These are phyloP conservation scores for Xylaria sp. DNA, from an alignment of 495 filamentous ascomycete genomes.

Conservation along the genomic window DNA sequence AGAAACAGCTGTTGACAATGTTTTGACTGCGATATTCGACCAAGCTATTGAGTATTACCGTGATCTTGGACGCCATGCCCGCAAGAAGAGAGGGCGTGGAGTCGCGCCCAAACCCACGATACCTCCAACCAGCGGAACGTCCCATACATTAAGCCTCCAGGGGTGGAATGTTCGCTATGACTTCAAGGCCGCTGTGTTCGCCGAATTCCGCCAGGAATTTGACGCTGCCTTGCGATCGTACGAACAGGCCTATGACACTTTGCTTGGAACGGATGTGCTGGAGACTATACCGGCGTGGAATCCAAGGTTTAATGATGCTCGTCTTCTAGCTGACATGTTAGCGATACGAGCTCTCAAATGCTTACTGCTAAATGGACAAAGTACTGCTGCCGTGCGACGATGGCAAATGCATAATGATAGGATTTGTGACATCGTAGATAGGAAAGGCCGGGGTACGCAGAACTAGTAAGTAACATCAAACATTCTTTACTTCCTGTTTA, in stretches of 20 bases:
- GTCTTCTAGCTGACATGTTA: slow-evolving; percentile 78
- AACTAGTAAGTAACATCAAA: slow-evolving; percentile 58
- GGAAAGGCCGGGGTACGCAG: slow-evolving; percentile 78
- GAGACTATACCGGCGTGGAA: slow-evolving; percentile 88
- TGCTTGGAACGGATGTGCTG: slow-evolving; percentile 81
- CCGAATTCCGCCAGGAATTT: slow-evolving; percentile 90
- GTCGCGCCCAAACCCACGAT: slow-evolving; percentile 79
- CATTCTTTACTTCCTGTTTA: neutral
- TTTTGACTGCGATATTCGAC: slow-evolving; percentile 68
- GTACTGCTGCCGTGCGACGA: slow-evolving; percentile 73
- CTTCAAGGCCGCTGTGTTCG: slow-evolving; percentile 87
- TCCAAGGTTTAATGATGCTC: slow-evolving; percentile 83
- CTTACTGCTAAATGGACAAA: slow-evolving; percentile 75
- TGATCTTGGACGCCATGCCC: slow-evolving; percentile 84
- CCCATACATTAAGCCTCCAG: slow-evolving; percentile 79
- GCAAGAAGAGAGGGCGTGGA: slow-evolving; percentile 81
- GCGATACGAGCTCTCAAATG: slow-evolving; percentile 82
- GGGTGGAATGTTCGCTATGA: slow-evolving; percentile 94
- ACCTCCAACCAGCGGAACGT: slow-evolving; percentile 82
- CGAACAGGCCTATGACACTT: slow-evolving; percentile 80
- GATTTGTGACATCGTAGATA: slow-evolving; percentile 76
- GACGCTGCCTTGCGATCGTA: slow-evolving; percentile 83
- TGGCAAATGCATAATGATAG: slow-evolving; percentile 78
- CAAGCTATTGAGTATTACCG: slow-evolving; percentile 83
- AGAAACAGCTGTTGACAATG: slow-evolving; percentile 65